Evolutionary conservation across 202 grass and related monocot species (phyloP), one percentile per base, ranked within the genome.

Genomic region (Panicum virgatum): DNA sequence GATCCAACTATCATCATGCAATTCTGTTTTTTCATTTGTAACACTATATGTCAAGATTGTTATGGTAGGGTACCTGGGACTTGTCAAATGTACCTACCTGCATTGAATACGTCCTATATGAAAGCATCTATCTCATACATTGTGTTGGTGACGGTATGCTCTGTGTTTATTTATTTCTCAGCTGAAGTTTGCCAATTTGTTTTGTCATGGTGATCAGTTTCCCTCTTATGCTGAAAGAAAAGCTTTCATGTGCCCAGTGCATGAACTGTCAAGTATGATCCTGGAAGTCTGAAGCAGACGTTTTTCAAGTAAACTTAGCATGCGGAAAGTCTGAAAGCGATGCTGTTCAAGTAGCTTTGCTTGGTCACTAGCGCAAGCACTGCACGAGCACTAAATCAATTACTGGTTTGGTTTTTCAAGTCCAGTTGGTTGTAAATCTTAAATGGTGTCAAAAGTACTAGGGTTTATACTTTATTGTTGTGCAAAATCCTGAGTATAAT

Each of bases 11-110:
- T 79, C 20, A 37, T 27, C 52, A 25, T 70, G 36, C 15, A 42
- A 69, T 79, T 83, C 62, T 75, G 34, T 52, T 83, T 62, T 62
- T 83, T 20, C 44, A 63, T 56, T 82, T 44, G 80, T 78, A 63
- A 75, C 69, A 34, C 74, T 46, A 58, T 3, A 2, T 34, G 32
- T 34, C 32, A 34, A 34, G 18, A 76, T 64, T 70, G 27, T 62
- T 53, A 39, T 79, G 43, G 69, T 69, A 79, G 43, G 36, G n/a
- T 86, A 78, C 34, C 19, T 78, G 14, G 63, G 79, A 66, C 10
- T 64, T 2, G 15, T 56, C 29, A 45, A 68, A 56, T 38, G 71
- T 81, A 85, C 77, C 32, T 16, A 0, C n/a, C 30, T 50, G 0
- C 13, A n/a, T 38, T 42, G 37, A 81, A 66, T 77, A 62, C 54